Percentiles rank a stretch among this genome's conserved stretches.
Conservation (phyloP, 768 basidiomycete species). For the Kwoniella mangroviensis region DNA sequence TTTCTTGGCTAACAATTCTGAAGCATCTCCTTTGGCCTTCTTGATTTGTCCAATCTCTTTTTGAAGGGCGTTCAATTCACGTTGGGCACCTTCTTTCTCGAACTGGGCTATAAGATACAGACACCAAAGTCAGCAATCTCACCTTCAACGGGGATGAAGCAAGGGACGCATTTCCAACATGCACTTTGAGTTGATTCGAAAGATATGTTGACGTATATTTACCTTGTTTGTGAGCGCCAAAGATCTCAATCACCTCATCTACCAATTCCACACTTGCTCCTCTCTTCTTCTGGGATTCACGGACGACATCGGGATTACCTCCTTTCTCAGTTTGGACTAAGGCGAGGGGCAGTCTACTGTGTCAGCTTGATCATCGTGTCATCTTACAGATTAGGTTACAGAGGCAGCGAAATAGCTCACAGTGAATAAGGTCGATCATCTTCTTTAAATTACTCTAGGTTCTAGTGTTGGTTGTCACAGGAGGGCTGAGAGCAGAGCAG, state of each 20-base stretch:
- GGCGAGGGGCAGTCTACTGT: not conserved
- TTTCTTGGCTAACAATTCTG: slow-evolving; percentile 83
- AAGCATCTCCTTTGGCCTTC: slow-evolving; percentile 92
- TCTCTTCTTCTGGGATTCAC: slow-evolving; percentile 89
- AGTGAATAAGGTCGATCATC: slow-evolving; percentile 36
- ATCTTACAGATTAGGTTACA: not conserved
- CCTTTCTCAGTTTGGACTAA: slow-evolving; percentile 63
- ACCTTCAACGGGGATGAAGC: not conserved
- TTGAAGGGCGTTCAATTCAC: slow-evolving; percentile 86
- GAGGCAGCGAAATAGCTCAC: slow-evolving; percentile 14
- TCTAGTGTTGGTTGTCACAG: not conserved
- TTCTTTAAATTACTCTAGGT: not conserved
- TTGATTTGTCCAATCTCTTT: slow-evolving; percentile 94
- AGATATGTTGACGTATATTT: slow-evolving; percentile 56
- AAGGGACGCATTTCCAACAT: not conserved
- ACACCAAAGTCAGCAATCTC: not conserved
- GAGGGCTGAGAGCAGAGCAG: not conserved
- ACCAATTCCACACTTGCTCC: slow-evolving; percentile 88
- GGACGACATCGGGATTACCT: slow-evolving; percentile 85
- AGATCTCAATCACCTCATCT: slow-evolving; percentile 90
- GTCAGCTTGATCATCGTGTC: not conserved
- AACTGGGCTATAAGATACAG: slow-evolving; percentile 71
- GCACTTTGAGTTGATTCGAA: not conserved
- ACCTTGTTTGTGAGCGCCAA: slow-evolving; percentile 93
- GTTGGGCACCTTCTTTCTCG: slow-evolving; percentile 75